A percentile compares a stretch with the other conserved stretches of the same genome.
phyloP scores from a whole-genome alignment of 345 rosid species.

The Hypericum androsaemum region DNA sequence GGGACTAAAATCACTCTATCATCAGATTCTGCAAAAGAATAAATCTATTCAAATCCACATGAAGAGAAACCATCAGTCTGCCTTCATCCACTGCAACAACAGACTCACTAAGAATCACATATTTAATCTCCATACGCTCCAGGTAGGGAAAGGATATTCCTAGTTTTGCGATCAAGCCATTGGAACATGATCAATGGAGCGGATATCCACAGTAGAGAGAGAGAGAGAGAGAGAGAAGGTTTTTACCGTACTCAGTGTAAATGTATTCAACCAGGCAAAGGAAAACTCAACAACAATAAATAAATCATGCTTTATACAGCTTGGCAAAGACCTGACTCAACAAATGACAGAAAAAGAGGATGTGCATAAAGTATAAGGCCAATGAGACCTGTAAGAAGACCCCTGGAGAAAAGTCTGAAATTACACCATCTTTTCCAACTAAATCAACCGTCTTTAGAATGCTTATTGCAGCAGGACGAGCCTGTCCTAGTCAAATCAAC shows the following conservation, averaged over 20 bases:
- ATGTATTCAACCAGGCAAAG: background rate
- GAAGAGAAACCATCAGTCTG: no score
- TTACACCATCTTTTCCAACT: constrained; percentile 64
- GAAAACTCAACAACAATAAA: background rate
- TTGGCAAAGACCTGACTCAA: background rate
- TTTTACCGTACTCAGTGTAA: background rate
- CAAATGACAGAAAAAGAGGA: background rate
- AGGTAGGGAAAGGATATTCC: no score
- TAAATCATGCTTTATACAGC: background rate
- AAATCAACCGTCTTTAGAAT: constrained; percentile 55
- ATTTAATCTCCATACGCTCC: no score
- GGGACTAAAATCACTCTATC: no score
- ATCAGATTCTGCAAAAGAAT: no score
- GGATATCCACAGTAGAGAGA: background rate
- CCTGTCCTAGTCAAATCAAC: constrained; percentile 33
- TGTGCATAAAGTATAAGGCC: constrained; percentile 6
- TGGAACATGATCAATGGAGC: background rate
- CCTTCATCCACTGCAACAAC: no score
- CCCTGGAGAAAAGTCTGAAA: constrained; percentile 78
- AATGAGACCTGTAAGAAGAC: constrained; percentile 76
- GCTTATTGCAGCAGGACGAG: constrained; percentile 62
- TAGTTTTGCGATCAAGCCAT: no score
- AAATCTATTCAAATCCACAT: no score
- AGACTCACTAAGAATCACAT: no score
- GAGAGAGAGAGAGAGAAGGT: background rate